Percentiles rank a stretch among this genome's conserved stretches.
phyloP scores from a whole-genome alignment of 768 basidiomycete genomes.

The Lyophyllum shimeji region DNA sequence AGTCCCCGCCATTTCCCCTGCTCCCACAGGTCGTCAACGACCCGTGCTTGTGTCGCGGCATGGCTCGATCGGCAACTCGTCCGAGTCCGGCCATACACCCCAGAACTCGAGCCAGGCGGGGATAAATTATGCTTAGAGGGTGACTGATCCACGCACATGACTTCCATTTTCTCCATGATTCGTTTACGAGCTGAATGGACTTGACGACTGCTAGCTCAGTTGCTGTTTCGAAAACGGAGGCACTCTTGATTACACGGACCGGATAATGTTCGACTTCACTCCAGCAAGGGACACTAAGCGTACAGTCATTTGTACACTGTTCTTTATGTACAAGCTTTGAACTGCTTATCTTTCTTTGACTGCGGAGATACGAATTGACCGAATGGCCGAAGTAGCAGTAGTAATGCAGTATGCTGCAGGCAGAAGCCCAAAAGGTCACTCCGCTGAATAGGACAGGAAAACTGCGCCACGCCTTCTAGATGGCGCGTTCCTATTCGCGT shows the following conservation, averaged over 20 bases:
- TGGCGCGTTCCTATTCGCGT: no score
- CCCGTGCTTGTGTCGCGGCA: constrained; percentile 7
- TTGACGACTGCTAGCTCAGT: not conserved
- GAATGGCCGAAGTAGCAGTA: no score
- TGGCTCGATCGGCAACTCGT: not conserved
- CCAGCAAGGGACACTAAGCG: not conserved
- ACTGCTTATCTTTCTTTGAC: no score
- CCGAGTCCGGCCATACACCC: not conserved
- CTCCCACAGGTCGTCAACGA: constrained; percentile 9
- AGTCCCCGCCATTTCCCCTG: constrained; percentile 3
- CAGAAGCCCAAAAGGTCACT: no score
- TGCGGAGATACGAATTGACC: no score
- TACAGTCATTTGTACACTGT: not conserved
- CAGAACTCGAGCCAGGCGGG: not conserved
- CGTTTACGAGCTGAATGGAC: not conserved
- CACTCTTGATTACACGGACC: not conserved
- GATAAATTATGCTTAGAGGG: not conserved
- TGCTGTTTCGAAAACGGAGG: not conserved
- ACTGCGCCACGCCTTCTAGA: no score
- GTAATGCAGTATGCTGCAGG: no score
- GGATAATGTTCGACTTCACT: not conserved
- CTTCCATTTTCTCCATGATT: not conserved
- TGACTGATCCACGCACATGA: no score
- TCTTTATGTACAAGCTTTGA: not conserved
- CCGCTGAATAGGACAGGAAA: no score